Conservation (phyloP, 768 basidiomycete genomes). For the Agrocybe praecox region DNA sequence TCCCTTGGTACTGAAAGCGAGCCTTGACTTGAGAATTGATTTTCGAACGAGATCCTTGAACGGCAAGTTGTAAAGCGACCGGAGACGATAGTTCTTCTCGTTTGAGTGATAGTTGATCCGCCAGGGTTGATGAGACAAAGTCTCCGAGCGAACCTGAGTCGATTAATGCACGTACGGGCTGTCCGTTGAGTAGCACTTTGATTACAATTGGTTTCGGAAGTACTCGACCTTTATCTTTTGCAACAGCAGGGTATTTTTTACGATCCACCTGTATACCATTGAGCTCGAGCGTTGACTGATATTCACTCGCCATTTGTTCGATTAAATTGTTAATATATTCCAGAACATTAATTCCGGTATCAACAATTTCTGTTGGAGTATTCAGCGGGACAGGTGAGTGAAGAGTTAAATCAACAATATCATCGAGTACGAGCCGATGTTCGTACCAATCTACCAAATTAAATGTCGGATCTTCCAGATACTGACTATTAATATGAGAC, state of each 20-base stretch:
- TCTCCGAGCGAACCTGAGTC: constrained; percentile 41
- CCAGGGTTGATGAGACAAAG: constrained; percentile 37
- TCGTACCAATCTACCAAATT: constrained; percentile 5
- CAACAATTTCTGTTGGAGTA: too few species aligned
- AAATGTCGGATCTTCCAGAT: neutral
- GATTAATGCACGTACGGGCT: constrained; percentile 32
- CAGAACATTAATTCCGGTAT: too few species aligned
- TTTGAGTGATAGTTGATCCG: constrained; percentile 34
- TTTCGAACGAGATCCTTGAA: constrained; percentile 40
- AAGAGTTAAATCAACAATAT: too few species aligned
- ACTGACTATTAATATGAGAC: too few species aligned
- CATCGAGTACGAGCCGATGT: too few species aligned
- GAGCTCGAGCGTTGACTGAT: too few species aligned
- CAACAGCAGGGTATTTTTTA: too few species aligned
- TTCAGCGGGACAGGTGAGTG: too few species aligned
- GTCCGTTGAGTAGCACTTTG: constrained; percentile 27
- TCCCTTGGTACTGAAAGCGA: constrained; percentile 32
- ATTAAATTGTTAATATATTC: too few species aligned
- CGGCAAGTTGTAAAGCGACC: constrained; percentile 37
- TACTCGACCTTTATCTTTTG: too few species aligned
- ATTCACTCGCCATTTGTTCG: too few species aligned
- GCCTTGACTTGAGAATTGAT: constrained; percentile 31
- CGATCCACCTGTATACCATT: too few species aligned
- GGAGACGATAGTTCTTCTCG: constrained; percentile 26
- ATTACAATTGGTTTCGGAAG: constrained; percentile 38